Evolutionary conservation across 768 basidiomycete species (phyloP), one percentile per base, ranked within the genome.

Genomic region (Suillus subalutaceus): DNA sequence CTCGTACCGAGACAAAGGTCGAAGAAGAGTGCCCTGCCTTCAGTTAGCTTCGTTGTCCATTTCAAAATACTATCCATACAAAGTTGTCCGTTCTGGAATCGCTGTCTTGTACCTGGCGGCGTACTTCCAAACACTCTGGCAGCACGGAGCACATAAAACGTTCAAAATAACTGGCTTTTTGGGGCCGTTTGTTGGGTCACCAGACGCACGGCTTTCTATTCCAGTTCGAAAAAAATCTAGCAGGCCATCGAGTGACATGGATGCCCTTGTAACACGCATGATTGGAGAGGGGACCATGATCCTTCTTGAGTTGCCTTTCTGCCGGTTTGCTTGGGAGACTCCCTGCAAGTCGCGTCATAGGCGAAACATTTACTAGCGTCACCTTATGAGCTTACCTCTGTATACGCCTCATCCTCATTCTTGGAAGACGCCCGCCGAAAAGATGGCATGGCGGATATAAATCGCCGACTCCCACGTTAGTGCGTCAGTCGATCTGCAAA

Each of bases 1-100:
- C 65, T 85, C 85, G 26, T 79, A 78, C 44, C 78, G 79, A 30
- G 83, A 81, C 57, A 84, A 73, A 4, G 83, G 78, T 32, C 84
- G 78, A 41, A 84, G 67, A 15, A 62, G 65, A 66, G 80, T 68
- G 16, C 78, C 77, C 81, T 83, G 44, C 18, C 18, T 60, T 13
- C 15, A 20, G 40, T 60, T 38, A 60, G 41, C 38, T 41, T 30
- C 12, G 12, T 40, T 26, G 5, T 32, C 18, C 3, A 6, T 7
- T 2, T 43, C 59, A 60, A 60, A 60, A 32, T 20, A 7, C 6
- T 30, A 60, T 30, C 16, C 59, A 30, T 43, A 60, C 59, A 43
- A 43, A 30, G 40, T 30, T 43, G 18, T 60, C 41, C 59, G 18
- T 41, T 8, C 41, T 43, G 18, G 41, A 30, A 10, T 43, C 40